phyloP scores from a whole-genome alignment of 2,329 filamentous ascomycete species.

The Colletotrichum simmondsii region DNA sequence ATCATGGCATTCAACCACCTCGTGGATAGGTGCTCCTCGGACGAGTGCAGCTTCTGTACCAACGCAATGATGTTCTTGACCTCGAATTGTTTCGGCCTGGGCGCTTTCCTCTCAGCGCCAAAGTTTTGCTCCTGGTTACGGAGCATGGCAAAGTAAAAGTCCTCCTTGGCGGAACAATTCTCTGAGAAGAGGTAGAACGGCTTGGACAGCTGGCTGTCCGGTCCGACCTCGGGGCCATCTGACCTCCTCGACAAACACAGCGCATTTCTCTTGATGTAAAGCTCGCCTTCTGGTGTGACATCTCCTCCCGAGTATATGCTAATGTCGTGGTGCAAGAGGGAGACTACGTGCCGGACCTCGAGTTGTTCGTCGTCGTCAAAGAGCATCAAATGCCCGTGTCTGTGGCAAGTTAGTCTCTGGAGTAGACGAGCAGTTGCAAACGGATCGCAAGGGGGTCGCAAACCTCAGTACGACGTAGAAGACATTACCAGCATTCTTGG shows the following conservation, averaged over 20 bases:
- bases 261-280: constrained; percentile 95
- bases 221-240: constrained; percentile 63
- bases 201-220: constrained; percentile 71
- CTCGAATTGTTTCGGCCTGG: constrained; percentile 80
- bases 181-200: constrained; percentile 96
- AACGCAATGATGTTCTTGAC: constrained; percentile 88
- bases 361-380: constrained; percentile 96
- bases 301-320: constrained; percentile 86
- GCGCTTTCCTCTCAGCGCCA: constrained; percentile 66
- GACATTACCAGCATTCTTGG: constrained; percentile 81
- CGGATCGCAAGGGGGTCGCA: constrained; percentile 36
- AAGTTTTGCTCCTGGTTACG: constrained; percentile 81
- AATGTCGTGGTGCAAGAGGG: constrained; percentile 86
- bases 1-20: constrained; percentile 94
- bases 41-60: constrained; percentile 90
- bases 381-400: constrained; percentile 95
- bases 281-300: constrained; percentile 85
- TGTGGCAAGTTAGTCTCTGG: constrained; percentile 47
- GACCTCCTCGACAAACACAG: constrained; percentile 79
- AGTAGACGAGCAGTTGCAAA: not conserved
- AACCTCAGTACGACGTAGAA: constrained; percentile 93
- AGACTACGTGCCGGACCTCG: constrained; percentile 96
- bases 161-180: constrained; percentile 95
- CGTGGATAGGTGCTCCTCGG: constrained; percentile 89
- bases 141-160: constrained; percentile 95